Conservation (phyloP, 257 asterid species). For the Fraxinus quadrangulata region DNA sequence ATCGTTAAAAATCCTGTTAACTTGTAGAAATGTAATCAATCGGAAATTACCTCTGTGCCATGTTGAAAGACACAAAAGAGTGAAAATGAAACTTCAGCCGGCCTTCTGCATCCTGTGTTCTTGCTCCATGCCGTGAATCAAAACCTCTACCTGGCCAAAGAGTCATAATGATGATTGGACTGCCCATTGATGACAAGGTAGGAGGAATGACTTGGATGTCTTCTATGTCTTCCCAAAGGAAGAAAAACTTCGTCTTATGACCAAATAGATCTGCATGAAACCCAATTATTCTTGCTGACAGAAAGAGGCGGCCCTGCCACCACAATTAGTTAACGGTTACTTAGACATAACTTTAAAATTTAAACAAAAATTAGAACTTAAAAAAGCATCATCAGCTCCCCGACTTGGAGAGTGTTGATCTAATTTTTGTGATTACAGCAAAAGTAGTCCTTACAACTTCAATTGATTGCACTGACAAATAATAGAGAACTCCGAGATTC, state of each 20-base stretch:
- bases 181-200: slow-evolving; percentile 95
- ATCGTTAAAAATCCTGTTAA: not conserved
- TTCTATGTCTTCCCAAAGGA: slow-evolving; percentile 98
- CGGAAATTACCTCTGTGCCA: slow-evolving; percentile 72
- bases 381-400: slow-evolving; percentile 22
- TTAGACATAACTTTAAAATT: slow-evolving; percentile 11
- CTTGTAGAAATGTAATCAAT: not conserved
- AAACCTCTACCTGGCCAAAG: slow-evolving; percentile 85
- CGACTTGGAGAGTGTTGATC: not conserved
- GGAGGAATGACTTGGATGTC: slow-evolving; percentile 86
- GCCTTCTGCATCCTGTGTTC: slow-evolving; percentile 83
- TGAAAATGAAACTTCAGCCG: slow-evolving; percentile 92
- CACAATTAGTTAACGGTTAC: slow-evolving; percentile 24
- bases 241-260: slow-evolving; percentile 89
- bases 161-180: slow-evolving; percentile 80
- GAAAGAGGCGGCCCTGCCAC: slow-evolving; percentile 90
- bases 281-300: slow-evolving; percentile 98
- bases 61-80: slow-evolving; percentile 87
- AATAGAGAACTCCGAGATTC: not conserved
- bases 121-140: slow-evolving; percentile 95
- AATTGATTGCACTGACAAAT: not conserved
- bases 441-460: not conserved
- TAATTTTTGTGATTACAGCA: not conserved
- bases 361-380: slow-evolving; percentile 22
- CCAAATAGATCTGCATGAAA: slow-evolving; percentile 96